These are phyloP conservation scores for Phytophthora idaei DNA, from an alignment of 352 stramenopile genomes.

Conservation along the genomic window DNA sequence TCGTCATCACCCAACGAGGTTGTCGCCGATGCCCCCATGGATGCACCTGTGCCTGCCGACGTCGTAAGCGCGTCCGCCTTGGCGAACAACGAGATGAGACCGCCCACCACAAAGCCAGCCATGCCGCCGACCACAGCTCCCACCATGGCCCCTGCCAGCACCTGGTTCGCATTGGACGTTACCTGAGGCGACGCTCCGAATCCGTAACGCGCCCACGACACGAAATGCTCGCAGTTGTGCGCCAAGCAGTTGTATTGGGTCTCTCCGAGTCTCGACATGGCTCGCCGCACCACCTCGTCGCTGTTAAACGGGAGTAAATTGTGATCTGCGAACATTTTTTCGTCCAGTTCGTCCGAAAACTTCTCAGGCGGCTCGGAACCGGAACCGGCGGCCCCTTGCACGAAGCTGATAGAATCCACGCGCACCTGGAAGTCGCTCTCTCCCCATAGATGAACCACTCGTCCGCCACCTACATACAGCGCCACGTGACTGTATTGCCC, in stretches of 20 bases:
- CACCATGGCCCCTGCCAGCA: conserved; percentile 65
- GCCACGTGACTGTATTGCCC: conserved; percentile 69
- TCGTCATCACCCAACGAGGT: conserved; percentile 15
- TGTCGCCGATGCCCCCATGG: not conserved
- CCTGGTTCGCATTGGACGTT: conserved; percentile 57
- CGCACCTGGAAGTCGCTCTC: conserved; percentile 58
- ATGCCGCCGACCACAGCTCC: conserved; percentile 63
- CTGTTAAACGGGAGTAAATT: conserved; percentile 43
- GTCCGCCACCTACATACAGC: conserved; percentile 51
- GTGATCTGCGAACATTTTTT: conserved; percentile 53
- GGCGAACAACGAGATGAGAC: conserved; percentile 63
- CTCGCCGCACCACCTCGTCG: conserved; percentile 51
- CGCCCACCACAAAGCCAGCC: conserved; percentile 63
- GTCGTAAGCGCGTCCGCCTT: conserved; percentile 61
- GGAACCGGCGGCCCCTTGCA: conserved; percentile 22
- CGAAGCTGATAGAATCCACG: conserved; percentile 61
- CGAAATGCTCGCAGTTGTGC: conserved; percentile 83
- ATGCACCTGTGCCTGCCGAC: conserved; percentile 33
- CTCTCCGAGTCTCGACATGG: conserved; percentile 56
- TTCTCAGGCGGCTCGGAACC: conserved; percentile 34
- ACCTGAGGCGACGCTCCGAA: conserved; percentile 62
- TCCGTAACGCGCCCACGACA: conserved; percentile 74
- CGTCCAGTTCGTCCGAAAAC: conserved; percentile 55
- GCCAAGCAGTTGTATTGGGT: conserved; percentile 54
- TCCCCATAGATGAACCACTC: conserved; percentile 68